Evolutionary conservation across 139 green algal species (phyloP), one percentile per base, ranked within the genome.

Genomic region (Auxenochlorella pyrenoidosa): DNA sequence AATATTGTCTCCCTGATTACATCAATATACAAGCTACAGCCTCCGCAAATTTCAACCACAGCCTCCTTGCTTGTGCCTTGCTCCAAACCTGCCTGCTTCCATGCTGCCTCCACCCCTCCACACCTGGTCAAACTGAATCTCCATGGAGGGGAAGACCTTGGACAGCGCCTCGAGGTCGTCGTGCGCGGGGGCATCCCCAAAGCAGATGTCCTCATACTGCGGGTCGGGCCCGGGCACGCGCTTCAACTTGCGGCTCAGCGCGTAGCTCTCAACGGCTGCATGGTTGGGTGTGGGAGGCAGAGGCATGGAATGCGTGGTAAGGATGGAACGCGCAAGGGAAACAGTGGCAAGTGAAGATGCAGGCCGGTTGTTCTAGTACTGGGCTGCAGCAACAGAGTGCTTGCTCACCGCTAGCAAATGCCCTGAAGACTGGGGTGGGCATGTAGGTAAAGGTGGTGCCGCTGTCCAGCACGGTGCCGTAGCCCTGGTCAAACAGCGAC

Each of bases 361-460:
- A n/a, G n/a, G n/a, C n/a, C n/a, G n/a, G n/a, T n/a, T n/a, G n/a
- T n/a, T n/a, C n/a, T n/a, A n/a, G n/a, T n/a, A n/a, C n/a, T n/a
- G n/a, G 16, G 41, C 19, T 40, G 24, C 72, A 51, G 21, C 73
- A 30, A 34, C 18, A 75, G 22, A 96, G 76, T 26, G 85, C 66
- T 0, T 66, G 4, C 79, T 77, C 80, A 60, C 80, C 80, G 34
- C 30, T 65, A 6, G 82, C 22, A 89, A 99, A 95, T 0, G 79
- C 80, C 3, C 88, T 71, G 87, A 96, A 98, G 0, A 94, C 96
- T 1, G 88, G 70, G 0, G 88, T 92, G 5, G 97, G 97, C 30
- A 99, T 73, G 92, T 99, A 99, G 13, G 95, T 96, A 89, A 99
- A 99, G 16, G 97, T 99, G 40, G 97, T 99, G 28, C 97, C 97